Conservation (phyloP, 129 eudicot genomes). For the Erigeron canadensis region DNA sequence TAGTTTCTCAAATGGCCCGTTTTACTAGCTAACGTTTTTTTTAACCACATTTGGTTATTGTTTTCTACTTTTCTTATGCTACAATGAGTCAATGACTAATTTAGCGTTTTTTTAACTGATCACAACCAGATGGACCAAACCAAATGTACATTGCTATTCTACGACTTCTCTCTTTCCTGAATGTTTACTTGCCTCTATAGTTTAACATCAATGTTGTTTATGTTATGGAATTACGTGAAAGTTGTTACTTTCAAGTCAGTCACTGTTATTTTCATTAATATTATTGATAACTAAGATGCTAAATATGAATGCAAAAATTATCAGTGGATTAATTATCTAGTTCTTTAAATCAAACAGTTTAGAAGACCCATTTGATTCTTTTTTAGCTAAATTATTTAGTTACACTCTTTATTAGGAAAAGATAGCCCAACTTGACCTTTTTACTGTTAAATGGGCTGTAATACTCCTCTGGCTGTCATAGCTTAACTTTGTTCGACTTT, state of each 20-base stretch:
- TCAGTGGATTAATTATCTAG: not conserved
- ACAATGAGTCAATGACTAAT: no score
- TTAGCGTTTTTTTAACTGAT: no score
- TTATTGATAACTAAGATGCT: not conserved
- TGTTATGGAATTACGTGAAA: not conserved
- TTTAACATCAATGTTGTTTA: not conserved
- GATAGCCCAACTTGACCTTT: not conserved
- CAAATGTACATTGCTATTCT: no score
- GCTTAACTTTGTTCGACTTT: conserved; percentile 13
- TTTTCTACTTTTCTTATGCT: no score
- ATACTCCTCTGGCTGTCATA: not conserved
- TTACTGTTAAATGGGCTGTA: not conserved
- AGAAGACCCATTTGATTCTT: not conserved
- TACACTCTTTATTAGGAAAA: not conserved
- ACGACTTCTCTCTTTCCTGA: no score
- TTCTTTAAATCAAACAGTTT: not conserved
- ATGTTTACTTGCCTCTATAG: no score
- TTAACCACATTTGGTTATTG: no score
- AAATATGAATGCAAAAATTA: not conserved
- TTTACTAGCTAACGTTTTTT: no score
- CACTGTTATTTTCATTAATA: no score
- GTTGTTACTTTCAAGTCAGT: not conserved
- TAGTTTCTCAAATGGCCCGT: no score
- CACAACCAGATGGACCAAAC: no score
- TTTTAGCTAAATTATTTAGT: not conserved